Conservation (phyloP, 2,329 filamentous ascomycete genomes). For the Sclerotinia glacialis region DNA sequence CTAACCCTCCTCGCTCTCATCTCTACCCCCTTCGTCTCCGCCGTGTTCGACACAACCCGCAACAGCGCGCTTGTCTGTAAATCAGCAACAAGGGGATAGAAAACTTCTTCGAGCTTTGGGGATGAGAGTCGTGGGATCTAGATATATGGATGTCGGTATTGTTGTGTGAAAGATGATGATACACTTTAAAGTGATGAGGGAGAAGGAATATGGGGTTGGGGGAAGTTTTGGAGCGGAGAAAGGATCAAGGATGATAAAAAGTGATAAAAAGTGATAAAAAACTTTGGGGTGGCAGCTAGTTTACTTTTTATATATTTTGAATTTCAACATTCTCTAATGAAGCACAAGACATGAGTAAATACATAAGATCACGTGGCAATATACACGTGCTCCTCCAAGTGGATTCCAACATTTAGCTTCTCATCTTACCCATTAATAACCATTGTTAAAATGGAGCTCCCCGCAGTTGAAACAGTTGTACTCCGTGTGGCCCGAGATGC, state of each 20-base stretch:
- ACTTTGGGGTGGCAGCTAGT: not conserved
- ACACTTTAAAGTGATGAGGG: no score
- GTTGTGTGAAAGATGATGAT: not conserved
- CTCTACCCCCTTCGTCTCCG: not conserved
- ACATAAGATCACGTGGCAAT: not conserved
- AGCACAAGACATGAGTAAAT: not conserved
- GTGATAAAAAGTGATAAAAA: not conserved
- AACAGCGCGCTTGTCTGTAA: not conserved
- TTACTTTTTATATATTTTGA: not conserved
- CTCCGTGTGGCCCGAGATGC: not conserved
- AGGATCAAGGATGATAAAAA: no score
- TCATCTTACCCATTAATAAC: not conserved
- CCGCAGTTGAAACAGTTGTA: not conserved
- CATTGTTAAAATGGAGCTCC: not conserved
- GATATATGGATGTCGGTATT: not conserved
- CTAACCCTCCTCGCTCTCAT: not conserved
- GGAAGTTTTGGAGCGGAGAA: not conserved
- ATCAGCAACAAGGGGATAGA: not conserved
- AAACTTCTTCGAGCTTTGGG: not conserved
- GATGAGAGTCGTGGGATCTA: not conserved
- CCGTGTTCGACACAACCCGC: not conserved
- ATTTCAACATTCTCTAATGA: not conserved
- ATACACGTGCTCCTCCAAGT: not conserved
- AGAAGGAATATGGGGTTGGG: not conserved
- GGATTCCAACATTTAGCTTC: constrained; percentile 1